Evolutionary conservation across 345 rosid genomes (phyloP).

Genomic region (Camelina laxa): DNA sequence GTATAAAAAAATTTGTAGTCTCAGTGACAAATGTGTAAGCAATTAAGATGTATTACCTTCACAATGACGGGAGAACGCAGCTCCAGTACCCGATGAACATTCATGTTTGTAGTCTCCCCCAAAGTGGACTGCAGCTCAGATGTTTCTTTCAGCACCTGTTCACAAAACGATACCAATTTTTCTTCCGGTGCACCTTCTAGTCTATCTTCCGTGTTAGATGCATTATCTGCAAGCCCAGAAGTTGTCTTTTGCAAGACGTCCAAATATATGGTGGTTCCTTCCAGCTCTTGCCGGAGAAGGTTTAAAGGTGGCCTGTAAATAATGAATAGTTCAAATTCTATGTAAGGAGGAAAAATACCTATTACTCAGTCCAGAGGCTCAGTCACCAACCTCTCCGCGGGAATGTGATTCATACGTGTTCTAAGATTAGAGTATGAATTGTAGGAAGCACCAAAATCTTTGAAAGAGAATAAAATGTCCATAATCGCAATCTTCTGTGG

Average conservation of each 20-base stretch:
- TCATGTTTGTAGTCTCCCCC: conserved; percentile 82
- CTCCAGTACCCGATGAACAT: conserved; percentile 84
- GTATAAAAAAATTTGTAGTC: background rate
- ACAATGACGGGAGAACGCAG: conserved; percentile 92
- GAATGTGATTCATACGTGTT: conserved; percentile 77
- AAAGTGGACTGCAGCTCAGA: conserved; percentile 75
- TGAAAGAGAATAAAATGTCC: conserved; percentile 81
- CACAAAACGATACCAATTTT: conserved; percentile 85
- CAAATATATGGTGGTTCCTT: conserved; percentile 81
- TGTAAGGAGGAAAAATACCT: conserved; percentile 18
- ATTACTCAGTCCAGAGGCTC: conserved; percentile 2
- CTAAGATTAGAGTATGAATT: conserved; percentile 88
- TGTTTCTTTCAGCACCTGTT: conserved; percentile 85
- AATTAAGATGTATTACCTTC: conserved; percentile 61
- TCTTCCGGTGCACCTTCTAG: conserved; percentile 80
- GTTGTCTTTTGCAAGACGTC: conserved; percentile 90
- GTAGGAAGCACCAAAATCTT: conserved; percentile 91
- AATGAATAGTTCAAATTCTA: conserved; percentile 16
- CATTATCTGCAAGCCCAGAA: conserved; percentile 48
- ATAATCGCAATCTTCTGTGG: conserved; percentile 80
- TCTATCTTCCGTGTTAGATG: conserved; percentile 51
- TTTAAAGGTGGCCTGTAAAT: conserved; percentile 85
- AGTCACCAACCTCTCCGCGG: conserved; percentile 70
- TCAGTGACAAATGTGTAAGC: background rate
- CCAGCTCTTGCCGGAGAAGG: conserved; percentile 93